Evolutionary conservation across 2,329 filamentous ascomycete species (phyloP), one percentile per base, ranked within the genome.

Genomic region (Sphaerulina populicola): DNA sequence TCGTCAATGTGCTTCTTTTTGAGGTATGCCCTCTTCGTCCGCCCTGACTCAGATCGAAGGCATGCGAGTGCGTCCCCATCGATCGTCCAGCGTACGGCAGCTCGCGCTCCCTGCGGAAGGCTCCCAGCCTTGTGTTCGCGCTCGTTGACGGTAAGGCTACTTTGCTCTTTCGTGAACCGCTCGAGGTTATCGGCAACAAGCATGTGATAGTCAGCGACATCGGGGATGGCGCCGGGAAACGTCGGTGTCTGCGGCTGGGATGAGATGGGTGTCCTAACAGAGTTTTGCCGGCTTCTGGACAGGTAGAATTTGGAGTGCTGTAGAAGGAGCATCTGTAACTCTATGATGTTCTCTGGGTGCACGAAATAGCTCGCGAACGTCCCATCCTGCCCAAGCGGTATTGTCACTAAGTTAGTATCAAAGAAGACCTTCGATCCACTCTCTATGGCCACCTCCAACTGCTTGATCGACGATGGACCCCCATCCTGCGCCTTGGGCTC

Each of bases 311-410:
- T 69, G 58, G 74, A 69, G 47, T 77, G 67, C 52, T 77, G 74
- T 3, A 77, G 64, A 9, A 79, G 58, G 2, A 78, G 60, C 7
- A 79, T 69, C 44, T 77, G 72, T n/a, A 76, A 64, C 62, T 79
- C 75, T 18, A 78, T 71, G 36, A 78, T 60, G 56, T 77, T 74
- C 50, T 79, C 77, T 1, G 69, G 65, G 59, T 79, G 76, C 42
- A 79, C 69, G 71, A 77, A 78, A 56, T 78, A 79, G 12, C 70
- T 70, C 1, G 75, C 75, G 47, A 72, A 72, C 27, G 64, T 69
- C 10, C 73, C 73, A 43, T 64, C 59, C 7, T 69, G 60, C 2
- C 74, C 74, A 7, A 78, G 61, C 9, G 74, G 74, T 1, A 73
- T 64, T 8, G 71, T 72, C 11, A 71, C 69, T 30, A 79, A 59